Percentiles rank a stretch among this genome's conserved stretches.
Evolutionary conservation across 257 asterid genomes (phyloP).

Genomic region (Plantago elongata): DNA sequence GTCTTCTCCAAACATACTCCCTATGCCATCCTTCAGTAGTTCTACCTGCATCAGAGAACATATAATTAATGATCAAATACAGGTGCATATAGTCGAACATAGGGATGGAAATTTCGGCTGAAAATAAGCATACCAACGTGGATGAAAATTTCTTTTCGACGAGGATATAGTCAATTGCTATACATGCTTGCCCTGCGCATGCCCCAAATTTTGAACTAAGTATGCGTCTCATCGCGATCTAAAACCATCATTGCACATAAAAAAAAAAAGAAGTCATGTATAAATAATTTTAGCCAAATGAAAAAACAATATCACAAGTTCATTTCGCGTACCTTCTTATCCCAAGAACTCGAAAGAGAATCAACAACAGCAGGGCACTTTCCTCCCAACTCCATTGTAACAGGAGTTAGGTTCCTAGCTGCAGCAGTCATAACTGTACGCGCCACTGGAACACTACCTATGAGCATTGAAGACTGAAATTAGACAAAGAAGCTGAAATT

Average conservation of each 20-base stretch:
- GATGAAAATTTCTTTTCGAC: conserved; percentile 46
- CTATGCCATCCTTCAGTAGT: conserved; percentile 33
- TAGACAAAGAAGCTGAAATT: not conserved
- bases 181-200: conserved; percentile 87
- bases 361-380: conserved; percentile 82
- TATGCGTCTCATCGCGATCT: conserved; percentile 67
- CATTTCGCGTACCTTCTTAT: conserved; percentile 35
- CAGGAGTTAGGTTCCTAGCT: conserved; percentile 69
- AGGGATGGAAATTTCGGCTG: not conserved
- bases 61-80: not conserved
- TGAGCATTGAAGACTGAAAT: not conserved
- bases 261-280: not conserved
- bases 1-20: conserved; percentile 50
- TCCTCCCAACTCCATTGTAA: conserved; percentile 71
- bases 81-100: not conserved
- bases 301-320: not conserved
- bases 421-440: conserved; percentile 64
- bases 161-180: conserved; percentile 64
- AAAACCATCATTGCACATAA: conserved; percentile 1
- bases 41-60: conserved; percentile 42
- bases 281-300: not conserved
- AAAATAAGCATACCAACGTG: conserved; percentile 40
- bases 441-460: conserved; percentile 57
- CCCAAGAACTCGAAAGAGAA: conserved; percentile 53
- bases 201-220: conserved; percentile 65